phyloP scores from a whole-genome alignment of 305 asterid genomes.

The Fraxinus albicans region DNA sequence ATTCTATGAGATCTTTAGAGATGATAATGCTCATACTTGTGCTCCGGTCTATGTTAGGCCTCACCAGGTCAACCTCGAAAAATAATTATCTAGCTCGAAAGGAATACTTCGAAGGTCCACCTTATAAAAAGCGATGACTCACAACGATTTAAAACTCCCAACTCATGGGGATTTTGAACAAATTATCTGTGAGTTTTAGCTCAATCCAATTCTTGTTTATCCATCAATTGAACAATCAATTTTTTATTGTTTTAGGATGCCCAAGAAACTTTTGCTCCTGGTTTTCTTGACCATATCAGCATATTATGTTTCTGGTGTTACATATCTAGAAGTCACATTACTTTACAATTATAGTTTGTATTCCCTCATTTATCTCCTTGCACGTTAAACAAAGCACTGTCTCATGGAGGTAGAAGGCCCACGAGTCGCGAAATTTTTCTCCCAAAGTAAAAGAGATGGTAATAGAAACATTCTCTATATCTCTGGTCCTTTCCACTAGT shows the following conservation, averaged over 20 bases:
- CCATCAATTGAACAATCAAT: too few species aligned
- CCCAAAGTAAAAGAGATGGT: neutral
- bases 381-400: neutral
- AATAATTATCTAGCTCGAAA: neutral
- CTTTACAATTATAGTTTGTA: neutral
- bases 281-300: neutral
- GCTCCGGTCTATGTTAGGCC: neutral
- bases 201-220: too few species aligned
- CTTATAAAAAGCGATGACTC: neutral
- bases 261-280: neutral
- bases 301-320: neutral
- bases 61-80: neutral
- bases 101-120: neutral
- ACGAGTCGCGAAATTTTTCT: neutral
- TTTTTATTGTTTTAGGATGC: too few species aligned
- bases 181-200: too few species aligned
- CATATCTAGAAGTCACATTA: neutral
- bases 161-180: neutral
- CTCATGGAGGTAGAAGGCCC: neutral
- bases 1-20: neutral
- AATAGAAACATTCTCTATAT: neutral
- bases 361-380: neutral
- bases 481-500: neutral
- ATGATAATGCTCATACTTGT: neutral
- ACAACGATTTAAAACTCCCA: neutral